phyloP scores from a whole-genome alignment of 1,284 basidiomycete genomes.

The Melampsora larici-populina region DNA sequence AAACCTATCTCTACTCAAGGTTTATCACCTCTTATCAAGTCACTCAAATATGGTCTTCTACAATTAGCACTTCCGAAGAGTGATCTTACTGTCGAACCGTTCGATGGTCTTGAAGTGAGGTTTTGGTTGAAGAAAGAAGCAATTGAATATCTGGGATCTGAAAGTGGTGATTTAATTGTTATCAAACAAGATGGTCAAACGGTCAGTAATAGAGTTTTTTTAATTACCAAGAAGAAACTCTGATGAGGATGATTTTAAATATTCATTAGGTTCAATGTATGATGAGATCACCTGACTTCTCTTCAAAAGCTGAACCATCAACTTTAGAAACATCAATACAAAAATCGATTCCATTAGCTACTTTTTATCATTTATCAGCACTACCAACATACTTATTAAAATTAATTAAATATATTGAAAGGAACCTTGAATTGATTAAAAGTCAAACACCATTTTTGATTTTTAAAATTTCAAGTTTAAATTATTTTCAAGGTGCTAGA shows the following conservation, averaged over 20 bases:
- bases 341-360: not conserved
- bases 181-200: not conserved
- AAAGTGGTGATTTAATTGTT: not conserved
- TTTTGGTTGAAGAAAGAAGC: not conserved
- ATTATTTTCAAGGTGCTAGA: not conserved
- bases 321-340: not conserved
- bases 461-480: not conserved
- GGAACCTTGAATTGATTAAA: not conserved
- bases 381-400: not conserved
- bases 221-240: too few relatives aligned
- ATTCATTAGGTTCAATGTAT: not conserved
- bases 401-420: not conserved
- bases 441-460: not conserved
- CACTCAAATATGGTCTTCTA: not conserved
- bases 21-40: not conserved
- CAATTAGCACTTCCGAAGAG: not conserved
- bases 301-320: too few relatives aligned
- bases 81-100: not conserved
- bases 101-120: not conserved
- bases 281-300: not conserved
- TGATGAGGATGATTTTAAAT: not conserved
- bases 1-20: not conserved
- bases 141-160: slow-evolving; percentile 4
- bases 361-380: not conserved
- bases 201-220: not conserved